phyloP scores from a whole-genome alignment of 2,329 filamentous ascomycete species.

The Byssothecium circinans region DNA sequence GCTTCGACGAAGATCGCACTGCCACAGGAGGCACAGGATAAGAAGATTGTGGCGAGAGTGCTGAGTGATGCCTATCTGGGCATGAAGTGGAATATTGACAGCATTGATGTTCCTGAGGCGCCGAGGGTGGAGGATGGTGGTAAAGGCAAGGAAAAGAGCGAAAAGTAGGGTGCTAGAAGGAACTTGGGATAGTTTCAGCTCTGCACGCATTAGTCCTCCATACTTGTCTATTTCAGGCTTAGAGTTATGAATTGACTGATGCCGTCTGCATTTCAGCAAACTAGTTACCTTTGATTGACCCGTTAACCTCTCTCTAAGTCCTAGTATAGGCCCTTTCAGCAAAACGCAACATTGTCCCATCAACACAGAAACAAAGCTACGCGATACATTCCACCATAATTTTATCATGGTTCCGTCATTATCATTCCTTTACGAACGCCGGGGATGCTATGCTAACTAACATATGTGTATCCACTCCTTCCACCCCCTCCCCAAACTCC shows the following conservation, averaged over 20 bases:
- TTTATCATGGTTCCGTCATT: not conserved
- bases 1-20: constrained; percentile 64
- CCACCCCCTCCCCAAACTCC: not conserved
- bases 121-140: constrained; percentile 32
- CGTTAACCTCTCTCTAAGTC: no score
- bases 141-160: constrained; percentile 17
- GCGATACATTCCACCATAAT: no score
- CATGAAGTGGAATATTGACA: constrained; percentile 63
- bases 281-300: no score
- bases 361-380: no score
- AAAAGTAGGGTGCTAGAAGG: not conserved
- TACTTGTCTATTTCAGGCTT: no score
- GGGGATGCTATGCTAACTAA: not conserved
- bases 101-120: constrained; percentile 54
- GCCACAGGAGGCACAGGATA: constrained; percentile 55
- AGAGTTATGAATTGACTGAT: no score
- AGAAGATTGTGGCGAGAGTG: constrained; percentile 72
- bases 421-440: not conserved
- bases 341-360: no score
- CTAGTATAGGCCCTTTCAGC: no score
- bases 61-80: constrained; percentile 87
- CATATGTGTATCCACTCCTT: not conserved
- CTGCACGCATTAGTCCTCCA: no score
- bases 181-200: no score
- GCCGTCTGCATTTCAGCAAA: no score